These are phyloP conservation scores for Microcyclosporella mali DNA, from an alignment of 2,329 filamentous ascomycete genomes.

Conservation along the genomic window DNA sequence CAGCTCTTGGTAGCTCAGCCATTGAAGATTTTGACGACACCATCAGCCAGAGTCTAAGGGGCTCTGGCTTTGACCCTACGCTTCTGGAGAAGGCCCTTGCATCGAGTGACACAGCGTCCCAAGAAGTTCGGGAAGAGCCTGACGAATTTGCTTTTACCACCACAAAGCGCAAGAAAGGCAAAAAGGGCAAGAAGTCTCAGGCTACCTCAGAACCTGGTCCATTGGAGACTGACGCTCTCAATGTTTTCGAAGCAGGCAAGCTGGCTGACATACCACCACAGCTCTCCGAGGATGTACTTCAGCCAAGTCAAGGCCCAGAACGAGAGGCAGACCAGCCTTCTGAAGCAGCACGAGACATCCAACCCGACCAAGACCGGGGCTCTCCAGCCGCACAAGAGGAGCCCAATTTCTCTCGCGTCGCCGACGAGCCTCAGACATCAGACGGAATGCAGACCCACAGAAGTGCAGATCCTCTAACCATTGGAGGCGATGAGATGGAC, in stretches of 20 bases:
- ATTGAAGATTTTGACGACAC: slow-evolving; percentile 31
- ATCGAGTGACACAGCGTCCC: slow-evolving; percentile 24
- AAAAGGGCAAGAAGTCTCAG: slow-evolving; percentile 39
- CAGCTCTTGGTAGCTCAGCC: slow-evolving; percentile 5
- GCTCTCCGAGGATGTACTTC: neutral
- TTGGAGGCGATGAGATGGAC: slow-evolving; percentile 26
- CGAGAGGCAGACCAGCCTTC: neutral
- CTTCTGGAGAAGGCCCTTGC: slow-evolving; percentile 34
- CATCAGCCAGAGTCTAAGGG: slow-evolving; percentile 31
- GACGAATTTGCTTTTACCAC: slow-evolving; percentile 31
- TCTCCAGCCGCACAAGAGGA: neutral
- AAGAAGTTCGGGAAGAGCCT: slow-evolving; percentile 20
- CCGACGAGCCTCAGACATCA: neutral
- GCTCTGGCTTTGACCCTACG: slow-evolving; percentile 29
- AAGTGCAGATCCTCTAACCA: slow-evolving; percentile 6
- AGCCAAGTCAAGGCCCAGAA: too few relatives aligned
- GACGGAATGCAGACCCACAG: neutral
- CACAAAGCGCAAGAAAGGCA: slow-evolving; percentile 41
- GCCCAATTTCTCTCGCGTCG: neutral
- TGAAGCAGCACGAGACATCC: neutral
- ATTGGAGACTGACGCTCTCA: too few relatives aligned
- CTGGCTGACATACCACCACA: too few relatives aligned
- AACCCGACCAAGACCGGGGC: neutral
- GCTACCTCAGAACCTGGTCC: too few relatives aligned
- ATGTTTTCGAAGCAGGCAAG: too few relatives aligned